phyloP scores from a whole-genome alignment of 2,329 filamentous ascomycete species.

The Ambrosiella xylebori region DNA sequence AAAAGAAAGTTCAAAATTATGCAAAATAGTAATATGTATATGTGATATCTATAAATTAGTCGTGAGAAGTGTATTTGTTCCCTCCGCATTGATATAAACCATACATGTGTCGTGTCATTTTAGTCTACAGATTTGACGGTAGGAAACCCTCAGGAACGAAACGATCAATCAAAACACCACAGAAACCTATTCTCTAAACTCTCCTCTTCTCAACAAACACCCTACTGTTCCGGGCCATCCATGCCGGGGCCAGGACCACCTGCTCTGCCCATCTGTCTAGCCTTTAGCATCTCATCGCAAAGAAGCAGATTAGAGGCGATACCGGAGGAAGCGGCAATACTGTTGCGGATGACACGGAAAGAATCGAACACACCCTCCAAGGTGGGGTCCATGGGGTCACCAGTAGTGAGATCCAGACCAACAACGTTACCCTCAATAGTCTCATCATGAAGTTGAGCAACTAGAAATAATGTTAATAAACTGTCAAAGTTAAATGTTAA shows the following conservation, averaged over 20 bases:
- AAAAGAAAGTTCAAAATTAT: neutral
- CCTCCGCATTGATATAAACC: constrained; percentile 4
- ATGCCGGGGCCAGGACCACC: constrained; percentile 46
- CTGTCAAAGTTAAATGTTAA: constrained; percentile 13
- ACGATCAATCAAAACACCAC: constrained; percentile 6
- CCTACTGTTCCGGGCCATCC: constrained; percentile 40
- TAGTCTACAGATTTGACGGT: constrained; percentile 12
- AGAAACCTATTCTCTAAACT: neutral
- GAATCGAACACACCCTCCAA: constrained; percentile 90
- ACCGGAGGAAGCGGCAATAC: constrained; percentile 79
- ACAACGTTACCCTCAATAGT: constrained; percentile 67
- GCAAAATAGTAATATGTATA: constrained; percentile 1
- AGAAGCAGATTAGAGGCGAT: constrained; percentile 91
- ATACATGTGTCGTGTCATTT: constrained; percentile 13
- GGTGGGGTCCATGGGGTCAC: constrained; percentile 87
- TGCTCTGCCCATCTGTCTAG: constrained; percentile 73
- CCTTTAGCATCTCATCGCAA: constrained; percentile 95
- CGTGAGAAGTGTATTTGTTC: constrained; percentile 1
- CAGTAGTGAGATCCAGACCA: constrained; percentile 71
- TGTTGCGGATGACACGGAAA: constrained; percentile 86
- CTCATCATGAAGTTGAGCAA: constrained; percentile 77
- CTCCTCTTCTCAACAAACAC: constrained; percentile 16
- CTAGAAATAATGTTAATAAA: constrained; percentile 24
- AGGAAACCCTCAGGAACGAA: constrained; percentile 4
- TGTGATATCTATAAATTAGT: constrained; percentile 8